phyloP scores from a whole-genome alignment of 129 eudicot species.

The Ambrosia artemisiifolia region DNA sequence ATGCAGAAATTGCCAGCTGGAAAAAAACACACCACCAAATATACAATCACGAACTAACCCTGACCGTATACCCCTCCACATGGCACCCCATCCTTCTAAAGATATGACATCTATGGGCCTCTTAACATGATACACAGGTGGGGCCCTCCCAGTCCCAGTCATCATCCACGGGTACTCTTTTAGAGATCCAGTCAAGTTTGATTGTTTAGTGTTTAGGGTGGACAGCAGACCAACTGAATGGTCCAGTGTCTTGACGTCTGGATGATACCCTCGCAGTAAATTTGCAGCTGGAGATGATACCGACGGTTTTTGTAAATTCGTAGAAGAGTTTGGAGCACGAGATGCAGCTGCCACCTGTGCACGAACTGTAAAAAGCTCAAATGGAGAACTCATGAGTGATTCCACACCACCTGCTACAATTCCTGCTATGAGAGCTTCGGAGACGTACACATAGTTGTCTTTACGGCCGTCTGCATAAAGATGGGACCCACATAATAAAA shows the following conservation, averaged over 20 bases:
- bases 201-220: constrained; percentile 46
- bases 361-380: constrained; percentile 78
- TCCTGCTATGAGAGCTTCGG: constrained; percentile 94
- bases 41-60: constrained; percentile 80
- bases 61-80: constrained; percentile 82
- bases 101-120: constrained; percentile 54
- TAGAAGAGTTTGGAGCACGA: constrained; percentile 36
- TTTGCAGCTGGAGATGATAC: constrained; percentile 53
- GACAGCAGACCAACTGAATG: constrained; percentile 72
- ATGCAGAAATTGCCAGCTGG: constrained; percentile 79
- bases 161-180: constrained; percentile 95
- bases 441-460: constrained; percentile 60
- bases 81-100: constrained; percentile 86
- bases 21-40: constrained; percentile 83
- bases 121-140: constrained; percentile 65
- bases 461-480: constrained; percentile 75
- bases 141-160: constrained; percentile 91
- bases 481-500: constrained; percentile 2
- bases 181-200: constrained; percentile 51
- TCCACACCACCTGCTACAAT: constrained; percentile 72
- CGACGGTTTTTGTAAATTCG: constrained; percentile 25
- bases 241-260: constrained; percentile 54
- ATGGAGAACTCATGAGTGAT: constrained; percentile 71
- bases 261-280: constrained; percentile 58
- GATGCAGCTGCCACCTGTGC: constrained; percentile 84